Evolutionary conservation across 164 flowering plant species (phyloP).

Genomic region (Tetrastigma voinierianum): DNA sequence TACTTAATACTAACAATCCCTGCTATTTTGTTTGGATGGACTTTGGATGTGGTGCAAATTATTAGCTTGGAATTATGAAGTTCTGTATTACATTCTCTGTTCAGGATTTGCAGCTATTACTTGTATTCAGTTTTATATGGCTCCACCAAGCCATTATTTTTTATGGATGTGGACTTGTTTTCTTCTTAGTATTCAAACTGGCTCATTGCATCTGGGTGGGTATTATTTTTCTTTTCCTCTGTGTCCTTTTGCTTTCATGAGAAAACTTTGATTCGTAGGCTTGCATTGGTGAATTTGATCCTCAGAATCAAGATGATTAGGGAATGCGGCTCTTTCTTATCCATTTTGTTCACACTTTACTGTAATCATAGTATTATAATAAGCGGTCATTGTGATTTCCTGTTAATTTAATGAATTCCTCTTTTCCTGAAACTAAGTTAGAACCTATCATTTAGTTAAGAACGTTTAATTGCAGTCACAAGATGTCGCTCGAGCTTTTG

Average conservation of each 20-base stretch:
- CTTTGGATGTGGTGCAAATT: background rate
- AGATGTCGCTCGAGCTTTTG: constrained; percentile 80
- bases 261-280: background rate
- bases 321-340: too few relatives aligned
- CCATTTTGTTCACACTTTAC: too few relatives aligned
- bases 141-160: background rate
- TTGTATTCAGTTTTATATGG: background rate
- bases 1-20: background rate
- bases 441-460: background rate
- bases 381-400: background rate
- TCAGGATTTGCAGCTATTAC: background rate
- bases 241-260: background rate
- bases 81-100: background rate
- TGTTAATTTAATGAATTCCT: background rate
- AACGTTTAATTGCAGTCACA: constrained; percentile 59
- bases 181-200: background rate
- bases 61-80: background rate
- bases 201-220: background rate
- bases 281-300: background rate
- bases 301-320: too few relatives aligned
- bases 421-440: background rate
- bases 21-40: background rate
- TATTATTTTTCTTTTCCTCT: background rate
- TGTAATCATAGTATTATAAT: too few relatives aligned
- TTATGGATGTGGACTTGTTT: background rate